Conservation (phyloP, 2,329 filamentous ascomycete genomes). For the Phyllosticta citribraziliensis region DNA sequence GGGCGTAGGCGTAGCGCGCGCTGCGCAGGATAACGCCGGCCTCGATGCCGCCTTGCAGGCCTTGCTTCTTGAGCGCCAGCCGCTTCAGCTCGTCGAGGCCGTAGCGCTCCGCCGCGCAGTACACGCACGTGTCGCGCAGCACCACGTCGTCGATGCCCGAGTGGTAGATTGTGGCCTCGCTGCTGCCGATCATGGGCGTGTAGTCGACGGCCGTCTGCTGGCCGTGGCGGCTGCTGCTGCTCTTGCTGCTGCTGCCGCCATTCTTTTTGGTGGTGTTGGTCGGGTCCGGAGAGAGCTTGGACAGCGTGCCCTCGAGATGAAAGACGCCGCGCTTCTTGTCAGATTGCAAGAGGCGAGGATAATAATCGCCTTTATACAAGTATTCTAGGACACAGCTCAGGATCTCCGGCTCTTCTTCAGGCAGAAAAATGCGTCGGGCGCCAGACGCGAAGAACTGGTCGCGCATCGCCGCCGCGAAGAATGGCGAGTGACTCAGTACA, state of each 20-base stretch:
- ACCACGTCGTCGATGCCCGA: constrained; percentile 63
- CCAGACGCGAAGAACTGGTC: constrained; percentile 53
- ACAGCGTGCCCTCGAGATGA: constrained; percentile 70
- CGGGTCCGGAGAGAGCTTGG: constrained; percentile 41
- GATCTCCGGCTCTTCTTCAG: constrained; percentile 77
- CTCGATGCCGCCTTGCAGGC: constrained; percentile 84
- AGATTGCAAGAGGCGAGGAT: constrained; percentile 68
- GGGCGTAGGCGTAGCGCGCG: constrained; percentile 88
- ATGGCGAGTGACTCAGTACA: constrained; percentile 75
- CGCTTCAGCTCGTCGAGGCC: constrained; percentile 87
- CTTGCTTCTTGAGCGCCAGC: constrained; percentile 87
- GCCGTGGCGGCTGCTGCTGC: constrained; percentile 26
- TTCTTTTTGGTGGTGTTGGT: constrained; percentile 39
- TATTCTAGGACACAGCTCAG: constrained; percentile 93
- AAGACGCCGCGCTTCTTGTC: constrained; percentile 76
- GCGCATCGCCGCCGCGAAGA: constrained; percentile 64
- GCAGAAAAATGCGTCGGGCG: constrained; percentile 63
- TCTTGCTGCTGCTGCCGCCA: constrained; percentile 41
- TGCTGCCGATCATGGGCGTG: constrained; percentile 19
- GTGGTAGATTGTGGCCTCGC: constrained; percentile 71
- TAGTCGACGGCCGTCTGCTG: background rate
- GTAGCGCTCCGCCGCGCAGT: constrained; percentile 86
- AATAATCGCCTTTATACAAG: constrained; percentile 95
- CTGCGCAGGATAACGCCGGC: constrained; percentile 84
- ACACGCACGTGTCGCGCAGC: constrained; percentile 86